Percentiles rank a stretch among this genome's conserved stretches.
Conservation (phyloP, 345 rosid species). For the Boechera stricta region DNA sequence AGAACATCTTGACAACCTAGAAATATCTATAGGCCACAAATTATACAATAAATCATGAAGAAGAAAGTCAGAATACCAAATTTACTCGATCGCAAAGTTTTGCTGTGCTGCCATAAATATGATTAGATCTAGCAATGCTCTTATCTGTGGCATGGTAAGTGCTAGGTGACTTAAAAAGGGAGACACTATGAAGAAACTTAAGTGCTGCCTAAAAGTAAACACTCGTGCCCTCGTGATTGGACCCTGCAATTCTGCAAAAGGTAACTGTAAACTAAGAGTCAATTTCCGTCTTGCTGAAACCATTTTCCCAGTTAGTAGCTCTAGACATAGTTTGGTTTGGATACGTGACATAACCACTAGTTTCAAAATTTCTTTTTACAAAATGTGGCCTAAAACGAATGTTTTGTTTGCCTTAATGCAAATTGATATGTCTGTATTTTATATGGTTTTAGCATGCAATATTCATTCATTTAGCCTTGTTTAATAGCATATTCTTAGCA, state of each 20-base stretch:
- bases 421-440: too few species aligned
- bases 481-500: too few species aligned
- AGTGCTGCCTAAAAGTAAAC: slow-evolving; percentile 71
- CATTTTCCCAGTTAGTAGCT: not conserved
- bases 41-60: too few species aligned
- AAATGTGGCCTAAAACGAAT: too few species aligned
- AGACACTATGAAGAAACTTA: slow-evolving; percentile 74
- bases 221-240: slow-evolving; percentile 65
- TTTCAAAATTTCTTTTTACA: too few species aligned
- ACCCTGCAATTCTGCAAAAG: slow-evolving; percentile 54
- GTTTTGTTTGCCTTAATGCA: too few species aligned
- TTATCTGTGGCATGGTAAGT: too few species aligned
- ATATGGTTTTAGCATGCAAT: too few species aligned
- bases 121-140: slow-evolving; percentile 31
- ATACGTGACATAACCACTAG: not conserved
- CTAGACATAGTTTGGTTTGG: not conserved
- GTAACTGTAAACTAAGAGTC: not conserved
- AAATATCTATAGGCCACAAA: too few species aligned
- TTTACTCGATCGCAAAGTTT: slow-evolving; percentile 70
- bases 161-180: slow-evolving; percentile 58
- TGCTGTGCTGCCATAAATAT: slow-evolving; percentile 58
- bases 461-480: too few species aligned
- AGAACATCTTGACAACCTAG: too few species aligned
- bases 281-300: not conserved
- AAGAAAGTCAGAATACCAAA: slow-evolving; percentile 19